phyloP scores from a whole-genome alignment of 495 filamentous ascomycete genomes.

The Cercophora newfieldiana region DNA sequence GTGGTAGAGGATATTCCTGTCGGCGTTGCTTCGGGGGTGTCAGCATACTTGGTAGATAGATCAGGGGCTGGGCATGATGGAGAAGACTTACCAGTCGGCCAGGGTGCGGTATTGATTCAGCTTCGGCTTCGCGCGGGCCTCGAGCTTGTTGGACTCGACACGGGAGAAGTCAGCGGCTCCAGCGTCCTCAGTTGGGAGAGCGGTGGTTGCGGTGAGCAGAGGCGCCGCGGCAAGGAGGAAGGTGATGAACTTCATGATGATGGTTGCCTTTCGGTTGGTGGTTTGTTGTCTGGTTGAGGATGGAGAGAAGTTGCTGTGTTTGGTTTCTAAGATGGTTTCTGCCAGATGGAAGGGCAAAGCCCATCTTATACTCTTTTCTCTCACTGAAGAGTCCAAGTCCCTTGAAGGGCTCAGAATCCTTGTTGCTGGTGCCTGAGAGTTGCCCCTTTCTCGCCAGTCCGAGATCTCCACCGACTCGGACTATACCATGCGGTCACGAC shows the following conservation, averaged over 20 bases:
- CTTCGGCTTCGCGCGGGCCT: background rate
- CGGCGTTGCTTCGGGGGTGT: slow-evolving; percentile 1
- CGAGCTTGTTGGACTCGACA: background rate
- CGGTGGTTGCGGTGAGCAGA: background rate
- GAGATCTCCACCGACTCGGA: too few species aligned
- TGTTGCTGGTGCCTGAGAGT: too few species aligned
- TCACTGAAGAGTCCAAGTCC: too few species aligned
- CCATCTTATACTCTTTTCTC: background rate
- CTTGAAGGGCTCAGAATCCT: too few species aligned
- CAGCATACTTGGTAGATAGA: background rate
- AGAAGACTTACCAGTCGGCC: background rate
- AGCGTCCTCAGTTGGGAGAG: background rate
- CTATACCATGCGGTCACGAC: too few species aligned
- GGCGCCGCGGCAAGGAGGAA: background rate
- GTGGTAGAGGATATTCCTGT: slow-evolving; percentile 3
- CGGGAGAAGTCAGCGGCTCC: background rate
- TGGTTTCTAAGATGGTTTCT: background rate
- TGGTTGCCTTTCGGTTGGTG: background rate
- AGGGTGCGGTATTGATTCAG: background rate
- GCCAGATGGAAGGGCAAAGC: background rate
- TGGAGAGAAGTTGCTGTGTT: background rate
- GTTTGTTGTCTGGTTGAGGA: background rate
- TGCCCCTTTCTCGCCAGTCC: too few species aligned
- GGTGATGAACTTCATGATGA: background rate
- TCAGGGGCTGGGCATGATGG: background rate